Base-by-base conservation (phyloP, 2,329 filamentous ascomycete genomes). In the Blastomyces emzantsi region DNA sequence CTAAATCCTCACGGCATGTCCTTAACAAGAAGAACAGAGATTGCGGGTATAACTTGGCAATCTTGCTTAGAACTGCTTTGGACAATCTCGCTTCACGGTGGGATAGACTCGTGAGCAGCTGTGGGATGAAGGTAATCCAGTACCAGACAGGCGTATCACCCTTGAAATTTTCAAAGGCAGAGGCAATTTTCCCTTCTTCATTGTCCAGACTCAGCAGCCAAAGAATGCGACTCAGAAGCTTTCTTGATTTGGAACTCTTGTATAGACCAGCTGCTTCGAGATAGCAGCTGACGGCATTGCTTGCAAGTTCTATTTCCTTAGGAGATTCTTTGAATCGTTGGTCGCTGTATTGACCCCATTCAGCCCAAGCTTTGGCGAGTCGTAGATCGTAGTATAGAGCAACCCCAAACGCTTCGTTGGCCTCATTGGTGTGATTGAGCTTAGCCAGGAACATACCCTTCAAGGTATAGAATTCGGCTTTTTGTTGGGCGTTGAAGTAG, bases 401-500 rank as follows among this genome's bases (percentile, higher is more conserved):
- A 60, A 92, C 95, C 60, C 94, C 94, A 73, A 96, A 99, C 0
- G 95, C 93, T 64, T 91, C 88, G 69, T 96, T 92, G 5, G 94
- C 92, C 65, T 99, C 94, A 2, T 90, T 88, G 73, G 92, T 92
- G 70, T 97, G 90, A 63, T 87, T 87, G 11, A 99, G 83, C 75
- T 96, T 97, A 73, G 95, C 94, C 55, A 97, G 80, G 81, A 99
- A 99, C 94, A 99, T 99, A 66, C 94, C 94, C 82, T 99, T 99
- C 62, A 99, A 84, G 0, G 94, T 99, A 80, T 97, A 99, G 78
- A 99, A 99, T 75, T 99, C 94, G 9, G 94, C 94, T 78, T 99
- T 99, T 75, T 99, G 94, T 71, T 92, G 89, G 2, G 89, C 85
- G 66, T 92, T 95, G 76, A 99, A 99, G 80, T 99, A 99, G 75